A percentile compares a stretch with the other conserved stretches of the same genome.
Conservation (phyloP, 2,329 filamentous ascomycete genomes). For the Trichoderma guizhouense region DNA sequence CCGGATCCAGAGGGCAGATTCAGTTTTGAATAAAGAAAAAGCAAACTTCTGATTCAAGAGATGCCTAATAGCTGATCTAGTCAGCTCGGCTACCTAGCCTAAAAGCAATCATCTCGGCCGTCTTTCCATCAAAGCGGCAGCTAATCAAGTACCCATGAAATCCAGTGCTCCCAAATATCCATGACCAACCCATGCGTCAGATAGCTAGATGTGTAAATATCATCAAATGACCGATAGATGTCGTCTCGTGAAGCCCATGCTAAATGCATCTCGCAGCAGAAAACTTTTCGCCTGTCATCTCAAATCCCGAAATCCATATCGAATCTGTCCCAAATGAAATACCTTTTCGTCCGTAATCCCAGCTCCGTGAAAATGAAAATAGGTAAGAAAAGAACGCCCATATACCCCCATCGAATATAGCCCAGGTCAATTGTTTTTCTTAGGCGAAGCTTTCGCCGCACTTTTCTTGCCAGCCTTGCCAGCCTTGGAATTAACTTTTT, state of each 20-base stretch:
- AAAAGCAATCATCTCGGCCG: neutral
- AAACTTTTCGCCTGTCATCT: neutral
- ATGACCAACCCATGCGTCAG: no score
- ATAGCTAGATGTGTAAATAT: neutral
- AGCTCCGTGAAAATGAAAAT: no score
- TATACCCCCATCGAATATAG: no score
- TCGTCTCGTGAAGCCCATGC: neutral
- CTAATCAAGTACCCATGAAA: neutral
- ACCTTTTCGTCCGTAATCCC: neutral
- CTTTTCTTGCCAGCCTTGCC: no score
- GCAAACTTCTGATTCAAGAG: neutral
- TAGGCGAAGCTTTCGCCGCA: no score
- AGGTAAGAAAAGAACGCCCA: no score
- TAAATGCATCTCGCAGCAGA: neutral
- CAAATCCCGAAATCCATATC: no score
- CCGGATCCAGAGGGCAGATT: neutral
- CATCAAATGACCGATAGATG: neutral
- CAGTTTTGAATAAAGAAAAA: neutral
- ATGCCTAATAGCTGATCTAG: neutral
- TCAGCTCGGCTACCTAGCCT: neutral
- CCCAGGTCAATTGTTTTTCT: no score
- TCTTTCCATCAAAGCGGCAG: neutral
- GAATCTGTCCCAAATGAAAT: neutral
- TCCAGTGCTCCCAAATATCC: neutral
- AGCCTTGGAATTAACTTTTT: no score